phyloP scores from a whole-genome alignment of 2,329 filamentous ascomycete species.

The Phialophora verrucosa region DNA sequence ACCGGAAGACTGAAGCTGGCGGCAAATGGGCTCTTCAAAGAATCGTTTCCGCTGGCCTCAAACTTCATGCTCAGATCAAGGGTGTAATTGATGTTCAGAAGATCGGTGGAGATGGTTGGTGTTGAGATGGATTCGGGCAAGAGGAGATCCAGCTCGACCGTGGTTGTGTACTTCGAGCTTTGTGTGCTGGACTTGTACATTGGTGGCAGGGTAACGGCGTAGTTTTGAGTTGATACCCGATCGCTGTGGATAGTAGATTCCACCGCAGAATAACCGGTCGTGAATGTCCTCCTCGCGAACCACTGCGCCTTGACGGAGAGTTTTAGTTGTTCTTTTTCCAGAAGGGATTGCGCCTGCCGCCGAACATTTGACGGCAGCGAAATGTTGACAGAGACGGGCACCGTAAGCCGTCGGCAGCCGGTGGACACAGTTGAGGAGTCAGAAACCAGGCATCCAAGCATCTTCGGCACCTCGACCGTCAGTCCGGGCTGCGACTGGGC shows the following conservation, averaged over 20 bases:
- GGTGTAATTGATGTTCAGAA: slow-evolving; percentile 29
- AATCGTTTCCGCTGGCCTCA: slow-evolving; percentile 13
- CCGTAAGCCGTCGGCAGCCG: slow-evolving; percentile 28
- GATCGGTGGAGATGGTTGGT: slow-evolving; percentile 30
- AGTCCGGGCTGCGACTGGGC: slow-evolving; percentile 25
- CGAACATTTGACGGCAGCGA: slow-evolving; percentile 11
- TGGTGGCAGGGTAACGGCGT: slow-evolving; percentile 28
- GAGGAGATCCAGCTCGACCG: slow-evolving; percentile 31
- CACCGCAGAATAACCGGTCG: slow-evolving; percentile 20
- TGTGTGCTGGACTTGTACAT: slow-evolving; percentile 24
- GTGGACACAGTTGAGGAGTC: slow-evolving; percentile 27
- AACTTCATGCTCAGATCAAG: slow-evolving; percentile 32
- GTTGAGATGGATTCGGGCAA: slow-evolving; percentile 32
- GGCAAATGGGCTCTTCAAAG: slow-evolving; percentile 17
- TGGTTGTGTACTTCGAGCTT: slow-evolving; percentile 25
- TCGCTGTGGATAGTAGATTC: slow-evolving; percentile 23
- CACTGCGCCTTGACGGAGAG: slow-evolving; percentile 33
- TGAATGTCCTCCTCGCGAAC: slow-evolving; percentile 31
- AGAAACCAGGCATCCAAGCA: slow-evolving; percentile 25
- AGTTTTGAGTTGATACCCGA: slow-evolving; percentile 29
- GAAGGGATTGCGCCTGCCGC: slow-evolving; percentile 12
- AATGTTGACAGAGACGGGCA: slow-evolving; percentile 30
- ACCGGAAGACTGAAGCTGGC: slow-evolving; percentile 30
- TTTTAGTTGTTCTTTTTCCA: slow-evolving; percentile 12
- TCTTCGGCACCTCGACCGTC: slow-evolving; percentile 27